phyloP scores from a whole-genome alignment of 139 green algal genomes.

The Micractinium sp. region DNA sequence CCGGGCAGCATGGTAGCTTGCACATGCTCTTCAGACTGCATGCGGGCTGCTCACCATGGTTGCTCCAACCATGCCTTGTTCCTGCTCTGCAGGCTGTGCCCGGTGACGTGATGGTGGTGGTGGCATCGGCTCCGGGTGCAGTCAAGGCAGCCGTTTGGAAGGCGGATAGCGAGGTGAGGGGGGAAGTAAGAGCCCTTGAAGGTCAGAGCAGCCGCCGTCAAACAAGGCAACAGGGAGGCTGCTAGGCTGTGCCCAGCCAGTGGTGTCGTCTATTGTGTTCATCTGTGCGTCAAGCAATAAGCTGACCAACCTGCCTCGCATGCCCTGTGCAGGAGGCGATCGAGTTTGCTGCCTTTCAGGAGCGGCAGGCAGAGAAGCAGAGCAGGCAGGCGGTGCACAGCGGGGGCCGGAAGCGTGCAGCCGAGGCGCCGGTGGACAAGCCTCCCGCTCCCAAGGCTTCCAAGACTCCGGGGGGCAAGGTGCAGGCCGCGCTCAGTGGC shows the following conservation, averaged over 20 bases:
- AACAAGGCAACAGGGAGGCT: background rate
- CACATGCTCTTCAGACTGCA: background rate
- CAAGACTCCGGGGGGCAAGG: background rate
- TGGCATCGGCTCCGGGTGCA: background rate
- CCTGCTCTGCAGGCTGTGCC: background rate
- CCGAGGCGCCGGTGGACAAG: background rate
- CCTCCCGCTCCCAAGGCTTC: background rate
- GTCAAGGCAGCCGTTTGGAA: slow-evolving; percentile 20
- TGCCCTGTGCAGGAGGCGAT: background rate
- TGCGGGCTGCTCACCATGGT: background rate
- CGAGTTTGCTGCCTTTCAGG: background rate
- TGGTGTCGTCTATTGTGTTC: background rate
- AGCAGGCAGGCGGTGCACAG: background rate
- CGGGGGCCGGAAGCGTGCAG: background rate
- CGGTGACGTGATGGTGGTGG: slow-evolving; percentile 21
- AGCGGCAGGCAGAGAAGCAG: background rate
- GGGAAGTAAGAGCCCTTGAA: background rate
- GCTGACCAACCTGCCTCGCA: background rate
- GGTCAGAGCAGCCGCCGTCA: background rate
- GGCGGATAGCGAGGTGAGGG: background rate
- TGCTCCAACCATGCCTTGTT: background rate
- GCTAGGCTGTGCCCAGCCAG: background rate
- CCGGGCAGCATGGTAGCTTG: background rate
- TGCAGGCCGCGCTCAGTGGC: background rate
- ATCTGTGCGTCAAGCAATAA: background rate